These are phyloP conservation scores for Gautieria morchelliformis DNA, from an alignment of 768 basidiomycete genomes.

Conservation along the genomic window DNA sequence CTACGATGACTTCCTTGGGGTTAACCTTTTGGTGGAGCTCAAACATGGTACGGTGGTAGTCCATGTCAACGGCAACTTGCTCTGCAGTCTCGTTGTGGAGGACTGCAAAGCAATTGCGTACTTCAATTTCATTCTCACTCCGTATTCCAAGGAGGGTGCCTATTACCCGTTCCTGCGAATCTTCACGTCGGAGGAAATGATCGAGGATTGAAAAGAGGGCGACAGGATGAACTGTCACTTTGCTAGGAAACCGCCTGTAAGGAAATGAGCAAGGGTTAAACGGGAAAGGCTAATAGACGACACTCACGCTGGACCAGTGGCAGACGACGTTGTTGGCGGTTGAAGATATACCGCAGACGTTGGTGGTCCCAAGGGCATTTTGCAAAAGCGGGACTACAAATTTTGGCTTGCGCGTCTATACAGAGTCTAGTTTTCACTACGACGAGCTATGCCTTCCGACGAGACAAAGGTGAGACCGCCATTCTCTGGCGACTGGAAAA, in stretches of 20 bases:
- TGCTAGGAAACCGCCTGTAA: slow-evolving; percentile 56
- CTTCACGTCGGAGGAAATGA: slow-evolving; percentile 85
- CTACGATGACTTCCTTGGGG: slow-evolving; percentile 84
- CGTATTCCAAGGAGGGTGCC: slow-evolving; percentile 89
- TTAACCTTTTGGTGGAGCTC: slow-evolving; percentile 80
- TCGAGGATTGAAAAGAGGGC: slow-evolving; percentile 93
- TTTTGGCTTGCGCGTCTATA: not conserved
- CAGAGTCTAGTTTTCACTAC: slow-evolving; percentile 2
- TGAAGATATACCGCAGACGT: slow-evolving; percentile 38
- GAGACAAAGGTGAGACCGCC: slow-evolving; percentile 62
- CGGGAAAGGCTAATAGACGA: not conserved
- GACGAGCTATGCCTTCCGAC: slow-evolving; percentile 68
- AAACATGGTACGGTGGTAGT: slow-evolving; percentile 89
- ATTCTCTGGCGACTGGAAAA: slow-evolving; percentile 4
- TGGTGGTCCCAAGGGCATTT: slow-evolving; percentile 39
- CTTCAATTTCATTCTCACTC: slow-evolving; percentile 55
- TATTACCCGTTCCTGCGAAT: slow-evolving; percentile 80
- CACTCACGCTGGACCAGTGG: slow-evolving; percentile 27
- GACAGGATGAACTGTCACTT: slow-evolving; percentile 80
- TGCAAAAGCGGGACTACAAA: slow-evolving; percentile 9
- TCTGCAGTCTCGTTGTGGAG: slow-evolving; percentile 87
- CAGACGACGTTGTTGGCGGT: slow-evolving; percentile 20
- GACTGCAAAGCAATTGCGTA: slow-evolving; percentile 82
- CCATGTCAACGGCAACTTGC: slow-evolving; percentile 93
- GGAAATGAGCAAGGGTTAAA: not conserved